Percentiles rank a stretch among this genome's conserved stretches.
These are phyloP conservation scores for Dothiorella sarmentorum DNA, from an alignment of 2,329 filamentous ascomycete species.

Conservation along the genomic window DNA sequence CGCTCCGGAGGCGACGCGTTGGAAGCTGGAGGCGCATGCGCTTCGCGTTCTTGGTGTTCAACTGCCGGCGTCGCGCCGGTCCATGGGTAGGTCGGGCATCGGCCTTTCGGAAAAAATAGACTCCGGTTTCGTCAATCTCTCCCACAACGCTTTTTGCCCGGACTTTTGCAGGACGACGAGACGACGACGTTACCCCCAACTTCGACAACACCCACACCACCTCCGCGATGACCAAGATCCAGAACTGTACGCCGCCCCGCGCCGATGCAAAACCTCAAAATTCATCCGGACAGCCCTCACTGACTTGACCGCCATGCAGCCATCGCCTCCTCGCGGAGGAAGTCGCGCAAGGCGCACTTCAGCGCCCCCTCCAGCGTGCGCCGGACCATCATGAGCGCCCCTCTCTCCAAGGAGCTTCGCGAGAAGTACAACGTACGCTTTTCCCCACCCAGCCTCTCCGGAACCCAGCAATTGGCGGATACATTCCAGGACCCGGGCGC, in stretches of 20 bases:
- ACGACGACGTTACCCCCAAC: conserved; percentile 17
- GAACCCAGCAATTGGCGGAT: not conserved
- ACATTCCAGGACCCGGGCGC: not conserved
- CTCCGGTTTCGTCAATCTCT: conserved; percentile 17
- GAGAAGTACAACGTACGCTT: conserved; percentile 93
- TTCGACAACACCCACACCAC: conserved; percentile 16
- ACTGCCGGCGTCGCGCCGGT: conserved; percentile 1
- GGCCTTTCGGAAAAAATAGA: not conserved
- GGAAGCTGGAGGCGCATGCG: not conserved
- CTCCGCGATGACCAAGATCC: conserved; percentile 69
- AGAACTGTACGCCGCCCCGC: conserved; percentile 48
- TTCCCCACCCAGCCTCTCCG: not conserved
- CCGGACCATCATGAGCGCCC: conserved; percentile 86
- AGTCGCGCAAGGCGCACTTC: conserved; percentile 99
- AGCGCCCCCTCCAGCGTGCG: conserved; percentile 88
- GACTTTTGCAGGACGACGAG: conserved; percentile 12
- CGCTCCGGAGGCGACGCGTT: conserved; percentile 3
- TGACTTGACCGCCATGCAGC: conserved; percentile 17
- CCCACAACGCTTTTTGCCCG: conserved; percentile 16
- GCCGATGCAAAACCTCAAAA: not conserved
- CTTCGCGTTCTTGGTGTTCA: not conserved
- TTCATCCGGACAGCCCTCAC: not conserved
- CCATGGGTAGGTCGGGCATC: not conserved
- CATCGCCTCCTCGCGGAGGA: conserved; percentile 82
- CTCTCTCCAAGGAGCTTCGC: conserved; percentile 73